Percentiles rank a stretch among this genome's conserved stretches.
These are phyloP conservation scores for Acanthamoeba divionensis DNA, from an alignment of 208 protist species.

Conservation along the genomic window DNA sequence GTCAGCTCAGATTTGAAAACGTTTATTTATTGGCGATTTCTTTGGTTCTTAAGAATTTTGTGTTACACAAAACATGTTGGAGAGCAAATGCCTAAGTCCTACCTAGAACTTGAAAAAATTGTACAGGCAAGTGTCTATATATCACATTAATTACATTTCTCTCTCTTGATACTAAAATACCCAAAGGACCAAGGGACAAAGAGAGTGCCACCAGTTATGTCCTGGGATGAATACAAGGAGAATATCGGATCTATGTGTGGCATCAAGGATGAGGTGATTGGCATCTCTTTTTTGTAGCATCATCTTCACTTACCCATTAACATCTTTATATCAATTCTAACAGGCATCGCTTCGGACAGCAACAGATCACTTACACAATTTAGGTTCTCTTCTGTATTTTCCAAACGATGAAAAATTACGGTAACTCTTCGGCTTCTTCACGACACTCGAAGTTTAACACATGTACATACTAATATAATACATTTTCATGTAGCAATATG, in stretches of 20 bases:
- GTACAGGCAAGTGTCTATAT: neutral
- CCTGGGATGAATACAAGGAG: slow-evolving; percentile 28
- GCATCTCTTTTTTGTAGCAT: too few relatives aligned
- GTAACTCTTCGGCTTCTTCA: neutral
- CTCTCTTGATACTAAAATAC: too few relatives aligned
- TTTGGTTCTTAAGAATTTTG: neutral
- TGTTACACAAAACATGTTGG: neutral
- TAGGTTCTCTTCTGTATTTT: slow-evolving; percentile 48
- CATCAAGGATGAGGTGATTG: too few relatives aligned
- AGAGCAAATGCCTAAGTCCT: slow-evolving; percentile 17
- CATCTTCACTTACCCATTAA: too few relatives aligned
- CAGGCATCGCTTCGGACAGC: neutral
- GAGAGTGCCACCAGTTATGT: neutral
- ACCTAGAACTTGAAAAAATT: slow-evolving; percentile 36
- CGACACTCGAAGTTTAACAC: neutral
- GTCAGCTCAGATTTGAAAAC: neutral
- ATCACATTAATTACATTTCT: too few relatives aligned
- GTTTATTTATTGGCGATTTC: neutral
- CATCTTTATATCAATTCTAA: too few relatives aligned
- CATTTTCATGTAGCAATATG: neutral
- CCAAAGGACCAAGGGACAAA: neutral
- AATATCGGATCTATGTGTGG: too few relatives aligned
- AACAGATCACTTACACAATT: slow-evolving; percentile 14
- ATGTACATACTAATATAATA: neutral
- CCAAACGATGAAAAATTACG: neutral